These are phyloP conservation scores for Calonectria hawksworthii DNA, from an alignment of 2,329 filamentous ascomycete species.

Conservation along the genomic window DNA sequence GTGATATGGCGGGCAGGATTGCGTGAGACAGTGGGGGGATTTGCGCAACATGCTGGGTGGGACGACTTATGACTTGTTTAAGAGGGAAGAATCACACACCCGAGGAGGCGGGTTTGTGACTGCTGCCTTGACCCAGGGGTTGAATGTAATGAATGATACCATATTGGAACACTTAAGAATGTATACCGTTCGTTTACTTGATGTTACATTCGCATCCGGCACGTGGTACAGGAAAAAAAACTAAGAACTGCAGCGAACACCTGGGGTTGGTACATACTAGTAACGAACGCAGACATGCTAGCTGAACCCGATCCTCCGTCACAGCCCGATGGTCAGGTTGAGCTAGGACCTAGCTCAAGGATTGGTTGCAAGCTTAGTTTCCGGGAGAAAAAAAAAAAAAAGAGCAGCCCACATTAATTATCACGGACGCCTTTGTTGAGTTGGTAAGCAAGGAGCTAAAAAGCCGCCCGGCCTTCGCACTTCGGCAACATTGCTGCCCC, in stretches of 20 bases:
- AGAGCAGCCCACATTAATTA: not conserved
- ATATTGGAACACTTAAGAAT: not conserved
- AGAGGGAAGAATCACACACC: not conserved
- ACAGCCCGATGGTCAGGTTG: not conserved
- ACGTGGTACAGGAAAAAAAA: not conserved
- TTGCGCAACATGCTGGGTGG: constrained; percentile 12
- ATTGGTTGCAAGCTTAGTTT: not conserved
- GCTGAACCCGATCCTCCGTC: not conserved
- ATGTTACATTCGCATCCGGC: not conserved
- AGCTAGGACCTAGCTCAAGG: not conserved
- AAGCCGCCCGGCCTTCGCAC: constrained; percentile 19
- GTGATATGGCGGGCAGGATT: constrained; percentile 6
- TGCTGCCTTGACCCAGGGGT: not conserved
- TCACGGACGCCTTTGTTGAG: not conserved
- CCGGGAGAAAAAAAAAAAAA: too few species aligned
- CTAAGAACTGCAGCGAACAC: not conserved
- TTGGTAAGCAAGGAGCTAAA: constrained; percentile 1
- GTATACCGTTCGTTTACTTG: not conserved
- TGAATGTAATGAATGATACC: not conserved
- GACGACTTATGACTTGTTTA: not conserved
- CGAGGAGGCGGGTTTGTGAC: not conserved
- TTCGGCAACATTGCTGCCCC: constrained; percentile 27
- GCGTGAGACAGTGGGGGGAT: constrained; percentile 20
- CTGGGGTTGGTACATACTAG: too few species aligned
- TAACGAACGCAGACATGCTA: not conserved